Base-by-base conservation (phyloP, 2,329 filamentous ascomycete species). In the Penicillium fuscoglaucum region DNA sequence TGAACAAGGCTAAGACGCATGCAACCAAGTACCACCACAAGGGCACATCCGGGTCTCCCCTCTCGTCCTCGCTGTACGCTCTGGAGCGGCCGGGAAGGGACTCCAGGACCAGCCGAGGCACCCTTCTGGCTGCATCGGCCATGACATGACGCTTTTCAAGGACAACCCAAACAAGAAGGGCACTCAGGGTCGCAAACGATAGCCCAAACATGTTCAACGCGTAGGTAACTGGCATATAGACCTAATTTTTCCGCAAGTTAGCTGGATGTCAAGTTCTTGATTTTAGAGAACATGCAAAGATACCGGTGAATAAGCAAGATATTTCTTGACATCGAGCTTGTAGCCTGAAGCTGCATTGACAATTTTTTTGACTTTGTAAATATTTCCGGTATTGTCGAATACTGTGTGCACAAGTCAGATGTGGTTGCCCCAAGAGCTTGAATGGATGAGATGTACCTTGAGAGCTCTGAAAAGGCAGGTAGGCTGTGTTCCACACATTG, bases 371-470 rank as follows among this genome's bases (percentile, higher is more conserved):
- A 86, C 87, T 65, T 90, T 84, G 72, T 90, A 91, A 1, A 65
- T 65, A 1, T 73, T 70, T 5, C 87, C 87, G 0, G 82, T 88
- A 64, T 90, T 90, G 72, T 91, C 88, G 66, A 88, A 90, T 5
- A 85, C 88, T 54, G 77, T 33, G 31, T 4, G 13, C 6, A 15
- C 1, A 3, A 31, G 28, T 52, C 43, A 58, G 44, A 17, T n/a
- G 3, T 31, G 5, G 29, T 10, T 2, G 5, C 2, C 17, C 5
- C 4, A 13, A 17, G 17, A 12, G 21, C 6, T 46, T 15, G n/a
- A 21, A 19, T 1, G 7, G 19, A 19, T n/a, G 17, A 1, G 41
- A 7, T 48, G 19, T 61, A 70, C 68, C 65, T 12, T 61, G 63
- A 6, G 68, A 68, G 31, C 66, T 70, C 17, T 69, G 66, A 28